Evolutionary conservation across 2,329 filamentous ascomycete species (phyloP).

Genomic region (Arachnopeziza araneosa): DNA sequence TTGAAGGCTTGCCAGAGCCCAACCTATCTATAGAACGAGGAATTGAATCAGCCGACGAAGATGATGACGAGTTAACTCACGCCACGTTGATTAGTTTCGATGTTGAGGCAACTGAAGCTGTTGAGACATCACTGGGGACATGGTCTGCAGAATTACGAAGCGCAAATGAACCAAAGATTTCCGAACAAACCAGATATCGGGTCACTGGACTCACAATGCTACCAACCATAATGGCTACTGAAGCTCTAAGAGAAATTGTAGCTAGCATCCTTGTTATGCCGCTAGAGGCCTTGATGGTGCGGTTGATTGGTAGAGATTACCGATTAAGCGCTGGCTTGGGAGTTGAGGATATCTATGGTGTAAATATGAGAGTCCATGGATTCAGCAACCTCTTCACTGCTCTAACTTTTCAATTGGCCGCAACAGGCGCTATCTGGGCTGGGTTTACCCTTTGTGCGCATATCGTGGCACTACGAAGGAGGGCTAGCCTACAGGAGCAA

Average conservation of each 20-base stretch:
- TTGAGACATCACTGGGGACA: conserved; percentile 18
- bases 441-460: conserved; percentile 19
- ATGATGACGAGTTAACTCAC: conserved; percentile 28
- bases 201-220: conserved; percentile 31
- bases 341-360: conserved; percentile 17
- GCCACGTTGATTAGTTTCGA: conserved; percentile 32
- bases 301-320: conserved; percentile 25
- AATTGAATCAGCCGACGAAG: conserved; percentile 25
- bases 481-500: neutral
- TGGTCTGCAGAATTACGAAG: conserved; percentile 33
- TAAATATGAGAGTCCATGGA: conserved; percentile 10
- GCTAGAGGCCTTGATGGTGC: conserved; percentile 28
- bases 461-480: neutral
- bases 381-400: conserved; percentile 20
- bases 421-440: conserved; percentile 25
- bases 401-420: conserved; percentile 21
- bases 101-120: conserved; percentile 27
- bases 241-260: conserved; percentile 27
- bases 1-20: conserved; percentile 24
- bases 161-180: conserved; percentile 26
- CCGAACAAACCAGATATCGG: conserved; percentile 23
- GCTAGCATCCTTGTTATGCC: conserved; percentile 26
- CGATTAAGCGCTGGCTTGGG: conserved; percentile 16
- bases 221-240: conserved; percentile 29
- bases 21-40: conserved; percentile 11